Base-by-base conservation (phyloP, 805 yeast genomes). In the Yamadazyma tumulicola region DNA sequence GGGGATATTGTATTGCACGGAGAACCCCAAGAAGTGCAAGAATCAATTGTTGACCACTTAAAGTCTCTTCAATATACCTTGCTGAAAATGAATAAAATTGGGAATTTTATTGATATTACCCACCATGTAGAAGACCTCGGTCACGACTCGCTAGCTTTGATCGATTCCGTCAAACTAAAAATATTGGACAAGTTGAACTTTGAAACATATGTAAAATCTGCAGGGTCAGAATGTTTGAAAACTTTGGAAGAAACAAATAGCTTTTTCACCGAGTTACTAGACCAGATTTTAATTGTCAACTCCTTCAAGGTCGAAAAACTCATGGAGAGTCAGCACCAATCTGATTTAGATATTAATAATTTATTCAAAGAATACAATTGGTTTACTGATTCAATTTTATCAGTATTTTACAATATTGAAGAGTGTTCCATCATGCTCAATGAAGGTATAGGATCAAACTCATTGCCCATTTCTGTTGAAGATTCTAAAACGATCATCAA, bases 241-340 rank as follows among this genome's bases (percentile, higher is more conserved):
- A 24, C n/a, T 6, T 6, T 24, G 13, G 13, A 16, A 8, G 12
- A 24, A 12, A 24, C 14, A 12, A 43, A 45, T 55, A 36, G 31
- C 4, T 40, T 52, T 0, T 45, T 57, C 36, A 42, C 31, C 16
- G 40, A 39, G 4, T 32, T 59, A 1, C 40, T 58, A 19, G 60
- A 58, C 21, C 49, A 57, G n/a, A 29, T 55, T 2, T 43, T 62
- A 19, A 37, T 52, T 4, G 29, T 54, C 1, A 42, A 52, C 5
- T 55, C 67, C 4, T 58, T 68, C 66, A 59, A 57, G 35, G 47
- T 65, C 12, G 70, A 65, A 27, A 54, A 50, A 14, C 48, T 65
- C 18, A 46, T 61, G 4, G 44, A 46, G 12, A 47, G 46, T 11
- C 37, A 47, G 9, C 33, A 44, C 12, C 58, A 55, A 32, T 31